Evolutionary conservation across 1,284 basidiomycete genomes (phyloP).

Genomic region (Tremellales sp.): DNA sequence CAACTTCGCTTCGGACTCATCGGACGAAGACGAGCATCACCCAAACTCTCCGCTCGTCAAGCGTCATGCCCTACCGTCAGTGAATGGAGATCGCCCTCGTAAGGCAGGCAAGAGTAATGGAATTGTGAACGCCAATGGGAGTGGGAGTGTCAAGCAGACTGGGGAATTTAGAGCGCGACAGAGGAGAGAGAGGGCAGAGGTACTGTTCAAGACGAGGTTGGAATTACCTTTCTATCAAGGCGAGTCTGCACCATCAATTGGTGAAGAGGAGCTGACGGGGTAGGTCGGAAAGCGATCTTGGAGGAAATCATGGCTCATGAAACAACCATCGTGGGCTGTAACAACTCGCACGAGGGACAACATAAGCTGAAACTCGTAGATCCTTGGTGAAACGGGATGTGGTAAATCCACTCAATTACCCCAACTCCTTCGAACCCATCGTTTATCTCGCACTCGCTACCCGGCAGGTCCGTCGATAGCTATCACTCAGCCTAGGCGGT

Average conservation of each 20-base stretch:
- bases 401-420: conserved; percentile 97
- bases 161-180: not conserved
- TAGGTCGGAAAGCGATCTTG: conserved; percentile 71
- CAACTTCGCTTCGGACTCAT: not conserved
- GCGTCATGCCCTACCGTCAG: too few relatives aligned
- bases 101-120: too few relatives aligned
- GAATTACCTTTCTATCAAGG: conserved; percentile 75
- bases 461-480: conserved; percentile 65
- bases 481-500: conserved; percentile 87
- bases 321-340: conserved; percentile 61
- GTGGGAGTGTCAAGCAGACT: too few relatives aligned
- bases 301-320: conserved; percentile 72
- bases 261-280: conserved; percentile 2
- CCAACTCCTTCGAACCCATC: conserved; percentile 68
- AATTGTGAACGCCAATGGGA: too few relatives aligned
- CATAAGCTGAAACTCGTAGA: too few relatives aligned
- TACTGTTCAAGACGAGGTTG: conserved; percentile 60
- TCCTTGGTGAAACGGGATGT: conserved; percentile 94
- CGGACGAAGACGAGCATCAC: conserved; percentile 3
- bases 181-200: conserved; percentile 28
- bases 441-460: conserved; percentile 27
- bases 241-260: conserved; percentile 38
- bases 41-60: too few relatives aligned
- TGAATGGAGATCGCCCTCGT: too few relatives aligned
- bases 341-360: not conserved